Conservation (phyloP, 2,329 filamentous ascomycete genomes). For the Sphaceloma murrayae region DNA sequence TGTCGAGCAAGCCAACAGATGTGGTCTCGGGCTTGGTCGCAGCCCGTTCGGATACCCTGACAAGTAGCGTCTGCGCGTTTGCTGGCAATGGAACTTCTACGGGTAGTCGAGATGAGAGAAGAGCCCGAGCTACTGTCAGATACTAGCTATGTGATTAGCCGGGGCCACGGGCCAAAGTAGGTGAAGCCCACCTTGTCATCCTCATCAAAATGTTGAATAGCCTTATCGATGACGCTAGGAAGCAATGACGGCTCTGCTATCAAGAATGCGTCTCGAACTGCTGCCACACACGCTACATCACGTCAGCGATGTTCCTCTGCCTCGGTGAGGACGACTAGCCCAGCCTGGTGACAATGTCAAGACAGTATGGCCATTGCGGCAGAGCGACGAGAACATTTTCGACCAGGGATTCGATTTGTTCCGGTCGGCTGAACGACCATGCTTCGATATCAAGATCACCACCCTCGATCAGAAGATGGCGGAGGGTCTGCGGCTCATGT, state of each 20-base stretch:
- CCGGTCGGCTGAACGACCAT: conserved; percentile 42
- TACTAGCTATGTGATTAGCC: conserved; percentile 19
- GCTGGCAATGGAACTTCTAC: conserved; percentile 25
- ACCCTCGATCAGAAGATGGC: conserved; percentile 28
- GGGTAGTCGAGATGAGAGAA: conserved; percentile 27
- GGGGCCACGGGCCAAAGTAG: background rate
- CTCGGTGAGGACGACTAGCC: too few relatives aligned
- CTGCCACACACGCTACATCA: conserved; percentile 18
- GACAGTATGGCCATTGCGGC: conserved; percentile 41
- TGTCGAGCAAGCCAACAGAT: conserved; percentile 27
- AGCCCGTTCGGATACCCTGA: conserved; percentile 26
- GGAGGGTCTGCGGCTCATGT: conserved; percentile 28
- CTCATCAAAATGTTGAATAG: conserved; percentile 19
- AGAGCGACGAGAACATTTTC: conserved; percentile 41
- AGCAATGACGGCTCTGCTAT: conserved; percentile 26
- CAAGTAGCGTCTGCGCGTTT: conserved; percentile 27
- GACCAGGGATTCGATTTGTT: conserved; percentile 39
- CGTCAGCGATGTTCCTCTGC: too few relatives aligned
- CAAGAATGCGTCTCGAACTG: conserved; percentile 27
- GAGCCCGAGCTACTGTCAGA: conserved; percentile 22
- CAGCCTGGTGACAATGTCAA: conserved; percentile 42
- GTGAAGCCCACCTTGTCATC: conserved; percentile 6
- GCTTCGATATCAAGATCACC: conserved; percentile 31
- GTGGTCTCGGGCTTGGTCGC: conserved; percentile 22
- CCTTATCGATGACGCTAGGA: conserved; percentile 23